Conservation (phyloP, 1,284 basidiomycete genomes). For the Erythrobasidium hasegawianum region DNA sequence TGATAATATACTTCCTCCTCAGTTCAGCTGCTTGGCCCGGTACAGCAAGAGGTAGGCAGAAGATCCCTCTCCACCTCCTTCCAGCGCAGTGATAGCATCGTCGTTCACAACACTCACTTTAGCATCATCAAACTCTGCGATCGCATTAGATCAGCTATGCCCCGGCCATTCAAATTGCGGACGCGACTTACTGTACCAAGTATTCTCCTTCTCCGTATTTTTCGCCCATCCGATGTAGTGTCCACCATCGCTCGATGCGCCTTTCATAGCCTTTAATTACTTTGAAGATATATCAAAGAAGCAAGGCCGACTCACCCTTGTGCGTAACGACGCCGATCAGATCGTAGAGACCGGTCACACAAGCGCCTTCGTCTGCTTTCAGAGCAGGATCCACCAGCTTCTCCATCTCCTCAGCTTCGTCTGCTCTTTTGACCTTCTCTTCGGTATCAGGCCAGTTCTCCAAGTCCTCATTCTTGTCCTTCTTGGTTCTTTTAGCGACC, state of each 20-base stretch:
- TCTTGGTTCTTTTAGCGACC: constrained; percentile 70
- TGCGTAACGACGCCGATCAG: constrained; percentile 89
- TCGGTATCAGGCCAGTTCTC: constrained; percentile 44
- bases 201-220: constrained; percentile 35
- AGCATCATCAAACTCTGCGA: constrained; percentile 68
- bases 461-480: constrained; percentile 47
- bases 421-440: constrained; percentile 48
- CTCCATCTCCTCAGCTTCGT: constrained; percentile 65
- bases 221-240: constrained; percentile 40
- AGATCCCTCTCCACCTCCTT: constrained; percentile 77
- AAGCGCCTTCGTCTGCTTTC: constrained; percentile 66
- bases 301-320: constrained; percentile 81
- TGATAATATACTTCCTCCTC: too few relatives aligned
- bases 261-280: too few relatives aligned
- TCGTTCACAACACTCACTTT: constrained; percentile 73
- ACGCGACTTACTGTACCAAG: constrained; percentile 8
- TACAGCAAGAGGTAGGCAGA: constrained; percentile 83
- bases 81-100: constrained; percentile 75
- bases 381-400: constrained; percentile 62
- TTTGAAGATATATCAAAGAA: too few relatives aligned
- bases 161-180: constrained; percentile 17
- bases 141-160: constrained; percentile 5
- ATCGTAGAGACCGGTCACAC: constrained; percentile 73
- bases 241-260: constrained; percentile 17
- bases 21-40: constrained; percentile 50